A percentile compares a stretch with the other conserved stretches of the same genome.
These are phyloP conservation scores for Phialophora expanda DNA, from an alignment of 2,329 filamentous ascomycete genomes.

Conservation along the genomic window DNA sequence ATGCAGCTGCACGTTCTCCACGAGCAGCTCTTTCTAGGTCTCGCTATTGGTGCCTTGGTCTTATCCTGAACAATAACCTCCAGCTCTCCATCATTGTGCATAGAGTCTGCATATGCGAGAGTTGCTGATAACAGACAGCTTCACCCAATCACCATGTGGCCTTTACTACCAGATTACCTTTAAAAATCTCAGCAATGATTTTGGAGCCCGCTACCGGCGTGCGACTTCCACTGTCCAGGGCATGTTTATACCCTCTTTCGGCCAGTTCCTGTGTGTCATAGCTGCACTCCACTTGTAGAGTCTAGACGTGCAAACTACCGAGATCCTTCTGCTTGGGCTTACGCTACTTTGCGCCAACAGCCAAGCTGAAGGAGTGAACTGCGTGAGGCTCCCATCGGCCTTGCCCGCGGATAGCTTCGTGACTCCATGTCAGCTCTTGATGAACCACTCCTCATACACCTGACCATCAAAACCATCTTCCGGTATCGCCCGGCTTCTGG, in stretches of 20 bases:
- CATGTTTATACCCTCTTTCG: conserved; percentile 2
- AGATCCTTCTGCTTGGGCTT: conserved; percentile 10
- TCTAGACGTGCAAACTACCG: conserved; percentile 26
- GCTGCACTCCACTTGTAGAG: conserved; percentile 31
- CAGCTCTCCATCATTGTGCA: conserved; percentile 31
- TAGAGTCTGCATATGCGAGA: conserved; percentile 8
- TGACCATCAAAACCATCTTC: conserved; percentile 21
- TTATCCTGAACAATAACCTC: conserved; percentile 15
- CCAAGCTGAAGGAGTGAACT: conserved; percentile 22
- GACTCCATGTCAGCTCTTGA: conserved; percentile 1
- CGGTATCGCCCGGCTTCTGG: conserved; percentile 20
- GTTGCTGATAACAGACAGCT: conserved; percentile 34
- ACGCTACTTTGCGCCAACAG: conserved; percentile 5
- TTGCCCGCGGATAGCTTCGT: conserved; percentile 13
- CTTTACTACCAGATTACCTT: conserved; percentile 34
- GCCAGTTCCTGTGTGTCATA: conserved; percentile 33
- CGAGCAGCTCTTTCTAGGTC: conserved; percentile 22
- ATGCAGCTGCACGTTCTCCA: conserved; percentile 21
- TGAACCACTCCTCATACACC: conserved; percentile 4
- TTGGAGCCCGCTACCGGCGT: conserved; percentile 30
- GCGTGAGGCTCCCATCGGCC: conserved; percentile 19
- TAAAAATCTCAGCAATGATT: conserved; percentile 28
- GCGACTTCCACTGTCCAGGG: conserved; percentile 1
- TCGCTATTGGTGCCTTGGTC: conserved; percentile 12
- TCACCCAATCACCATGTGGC: conserved; percentile 24